Base-by-base conservation (phyloP, 2,329 filamentous ascomycete genomes). In the Penicillium thymicola region DNA sequence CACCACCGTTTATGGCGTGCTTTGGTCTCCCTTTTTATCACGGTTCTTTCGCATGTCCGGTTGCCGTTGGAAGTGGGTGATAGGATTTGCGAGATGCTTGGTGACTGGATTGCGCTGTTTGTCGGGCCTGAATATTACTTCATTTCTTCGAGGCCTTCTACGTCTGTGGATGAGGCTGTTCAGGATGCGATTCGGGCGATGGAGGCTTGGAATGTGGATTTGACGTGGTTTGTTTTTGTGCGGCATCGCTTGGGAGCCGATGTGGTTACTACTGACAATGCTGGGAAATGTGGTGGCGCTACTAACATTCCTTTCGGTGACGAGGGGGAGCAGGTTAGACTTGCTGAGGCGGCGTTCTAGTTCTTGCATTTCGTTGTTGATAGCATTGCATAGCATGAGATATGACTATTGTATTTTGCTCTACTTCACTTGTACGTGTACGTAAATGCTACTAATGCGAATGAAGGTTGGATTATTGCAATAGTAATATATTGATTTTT, bases 171-270 rank as follows among this genome's bases (percentile, higher is more conserved):
- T 23, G 37, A 54, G 13, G 27, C 41, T 5, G 64, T 75, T 13
- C 63, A 73, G 10, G 50, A 59, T 11, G 70, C 69, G 2, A 70
- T 77, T 44, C 62, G 61, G 10, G 71, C 75, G 1, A 76, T 77
- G 75, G 69, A 75, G 58, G 67, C 65, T 10, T 76, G 73, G 73
- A 77, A 77, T 57, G 59, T 65, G 10, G 75, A 77, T 62, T 51
- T 77, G 30, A 71, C 75, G 0, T 77, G 75, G 75, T 73, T 76
- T 51, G 62, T 76, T 6, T 77, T 77, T 48, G 61, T 63, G 51
- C 61, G 62, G 25, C 62, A 70, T 45, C 54, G 41, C 23, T 5
- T 52, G 16, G n/a, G 25, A 25, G 25, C 18, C 2, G 27, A 28
- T 18, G 30, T 21, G 4, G 45, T 14, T 21, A 21, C 51, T 21